Conservation (phyloP, 2,329 filamentous ascomycete species). For the Aureobasidium subglaciale region DNA sequence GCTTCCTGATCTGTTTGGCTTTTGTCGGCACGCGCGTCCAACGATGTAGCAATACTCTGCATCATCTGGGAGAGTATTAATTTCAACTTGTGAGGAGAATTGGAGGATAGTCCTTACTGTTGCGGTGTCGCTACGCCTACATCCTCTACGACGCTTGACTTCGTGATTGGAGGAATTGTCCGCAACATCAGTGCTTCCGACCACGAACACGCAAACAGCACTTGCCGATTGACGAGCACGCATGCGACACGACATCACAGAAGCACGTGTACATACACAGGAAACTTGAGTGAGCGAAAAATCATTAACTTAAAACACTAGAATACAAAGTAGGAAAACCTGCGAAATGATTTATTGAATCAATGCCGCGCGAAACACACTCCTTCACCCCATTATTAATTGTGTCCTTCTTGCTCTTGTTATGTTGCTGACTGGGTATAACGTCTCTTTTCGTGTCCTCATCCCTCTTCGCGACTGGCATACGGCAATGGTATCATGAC, state of each 20-base stretch:
- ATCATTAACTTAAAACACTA: constrained; percentile 3
- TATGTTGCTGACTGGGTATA: constrained; percentile 11
- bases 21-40: neutral
- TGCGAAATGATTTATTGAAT: neutral
- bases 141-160: too few species aligned
- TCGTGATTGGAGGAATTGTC: too few species aligned
- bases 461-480: constrained; percentile 1
- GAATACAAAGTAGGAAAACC: neutral
- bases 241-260: too few species aligned
- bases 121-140: too few species aligned
- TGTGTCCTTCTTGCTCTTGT: neutral
- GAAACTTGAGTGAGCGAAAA: neutral
- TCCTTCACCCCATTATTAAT: constrained; percentile 3
- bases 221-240: too few species aligned
- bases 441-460: constrained; percentile 5
- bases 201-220: neutral
- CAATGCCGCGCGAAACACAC: neutral
- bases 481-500: constrained; percentile 25
- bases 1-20: neutral
- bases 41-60: too few species aligned
- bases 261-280: neutral
- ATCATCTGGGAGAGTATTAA: too few species aligned
- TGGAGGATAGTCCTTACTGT: too few species aligned
- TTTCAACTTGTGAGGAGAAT: too few species aligned
- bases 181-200: too few species aligned